These are phyloP conservation scores for Blastomyces parvus DNA, from an alignment of 2,329 filamentous ascomycete species.

Conservation along the genomic window DNA sequence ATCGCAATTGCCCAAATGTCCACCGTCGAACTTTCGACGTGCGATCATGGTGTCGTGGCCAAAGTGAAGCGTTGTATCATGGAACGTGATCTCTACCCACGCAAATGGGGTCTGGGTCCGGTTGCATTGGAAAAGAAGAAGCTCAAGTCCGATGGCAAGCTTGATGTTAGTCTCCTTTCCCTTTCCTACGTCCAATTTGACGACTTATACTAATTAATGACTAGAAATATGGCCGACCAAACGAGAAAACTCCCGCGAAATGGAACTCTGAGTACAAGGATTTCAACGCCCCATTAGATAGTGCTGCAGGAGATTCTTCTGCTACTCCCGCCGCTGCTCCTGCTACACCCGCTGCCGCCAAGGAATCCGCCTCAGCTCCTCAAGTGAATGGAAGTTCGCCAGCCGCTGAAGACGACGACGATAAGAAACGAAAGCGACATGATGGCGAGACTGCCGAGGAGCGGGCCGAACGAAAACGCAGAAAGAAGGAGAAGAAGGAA, in stretches of 20 bases:
- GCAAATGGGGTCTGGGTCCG: conserved; percentile 91
- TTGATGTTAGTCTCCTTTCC: conserved; percentile 53
- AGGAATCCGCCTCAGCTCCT: conserved; percentile 19
- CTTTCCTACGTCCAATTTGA: background rate
- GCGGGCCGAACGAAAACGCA: conserved; percentile 41
- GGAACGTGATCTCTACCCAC: conserved; percentile 96
- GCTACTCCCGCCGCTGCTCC: conserved; percentile 36
- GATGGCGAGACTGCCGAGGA: conserved; percentile 46
- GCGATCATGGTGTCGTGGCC: conserved; percentile 93
- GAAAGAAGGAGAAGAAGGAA: conserved; percentile 48
- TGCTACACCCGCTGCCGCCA: conserved; percentile 26
- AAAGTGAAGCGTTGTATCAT: conserved; percentile 99
- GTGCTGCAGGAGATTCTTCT: conserved; percentile 31
- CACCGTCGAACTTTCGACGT: conserved; percentile 90
- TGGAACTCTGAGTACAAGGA: conserved; percentile 94
- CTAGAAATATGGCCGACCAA: conserved; percentile 80
- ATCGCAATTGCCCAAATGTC: conserved; percentile 97
- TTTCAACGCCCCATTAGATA: conserved; percentile 53
- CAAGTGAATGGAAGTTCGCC: conserved; percentile 22
- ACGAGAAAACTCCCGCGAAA: conserved; percentile 85
- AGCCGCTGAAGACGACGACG: conserved; percentile 36
- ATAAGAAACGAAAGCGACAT: conserved; percentile 48
- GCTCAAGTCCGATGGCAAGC: conserved; percentile 94
- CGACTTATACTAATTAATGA: conserved; percentile 26
- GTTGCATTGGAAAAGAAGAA: conserved; percentile 98